These are phyloP conservation scores for Coprinopsis marcescibilis DNA, from an alignment of 768 basidiomycete genomes.

Conservation along the genomic window DNA sequence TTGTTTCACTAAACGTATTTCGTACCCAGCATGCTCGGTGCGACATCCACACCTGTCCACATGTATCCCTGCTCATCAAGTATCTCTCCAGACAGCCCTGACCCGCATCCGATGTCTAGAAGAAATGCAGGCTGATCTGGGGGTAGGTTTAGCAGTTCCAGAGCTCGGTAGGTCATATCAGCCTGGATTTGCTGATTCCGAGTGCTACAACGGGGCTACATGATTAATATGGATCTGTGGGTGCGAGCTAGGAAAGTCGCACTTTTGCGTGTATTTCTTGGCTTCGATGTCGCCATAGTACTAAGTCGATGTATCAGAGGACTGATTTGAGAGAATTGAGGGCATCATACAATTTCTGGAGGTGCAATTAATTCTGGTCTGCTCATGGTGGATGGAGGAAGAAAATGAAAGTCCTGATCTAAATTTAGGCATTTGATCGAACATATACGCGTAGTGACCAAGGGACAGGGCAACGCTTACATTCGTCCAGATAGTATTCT, in stretches of 20 bases:
- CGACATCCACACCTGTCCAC: constrained; percentile 93
- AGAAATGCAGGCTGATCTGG: constrained; percentile 76
- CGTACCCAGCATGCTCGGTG: constrained; percentile 95
- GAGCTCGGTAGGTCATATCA: constrained; percentile 93
- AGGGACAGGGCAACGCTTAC: background rate
- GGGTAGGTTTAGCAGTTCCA: constrained; percentile 85
- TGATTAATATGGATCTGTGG: constrained; percentile 4
- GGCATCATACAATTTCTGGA: constrained; percentile 66
- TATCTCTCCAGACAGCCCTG: constrained; percentile 95
- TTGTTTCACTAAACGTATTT: constrained; percentile 5
- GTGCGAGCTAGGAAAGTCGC: constrained; percentile 16
- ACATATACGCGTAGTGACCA: background rate
- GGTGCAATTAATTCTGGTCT: constrained; percentile 85
- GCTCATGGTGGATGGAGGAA: constrained; percentile 48
- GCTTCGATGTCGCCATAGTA: constrained; percentile 97
- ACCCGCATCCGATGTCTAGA: constrained; percentile 95
- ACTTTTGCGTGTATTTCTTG: constrained; percentile 97
- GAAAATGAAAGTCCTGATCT: constrained; percentile 11
- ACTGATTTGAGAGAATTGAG: background rate
- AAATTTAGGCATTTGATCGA: constrained; percentile 20
- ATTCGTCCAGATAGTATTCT: background rate
- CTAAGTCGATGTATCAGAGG: constrained; percentile 32
- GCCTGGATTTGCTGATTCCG: constrained; percentile 96
- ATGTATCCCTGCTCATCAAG: constrained; percentile 89
- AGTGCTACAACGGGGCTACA: constrained; percentile 45